Percentiles rank a stretch among this genome's conserved stretches.
Conservation (phyloP, 2,329 filamentous ascomycete species). For the Meredithiella fracta region DNA sequence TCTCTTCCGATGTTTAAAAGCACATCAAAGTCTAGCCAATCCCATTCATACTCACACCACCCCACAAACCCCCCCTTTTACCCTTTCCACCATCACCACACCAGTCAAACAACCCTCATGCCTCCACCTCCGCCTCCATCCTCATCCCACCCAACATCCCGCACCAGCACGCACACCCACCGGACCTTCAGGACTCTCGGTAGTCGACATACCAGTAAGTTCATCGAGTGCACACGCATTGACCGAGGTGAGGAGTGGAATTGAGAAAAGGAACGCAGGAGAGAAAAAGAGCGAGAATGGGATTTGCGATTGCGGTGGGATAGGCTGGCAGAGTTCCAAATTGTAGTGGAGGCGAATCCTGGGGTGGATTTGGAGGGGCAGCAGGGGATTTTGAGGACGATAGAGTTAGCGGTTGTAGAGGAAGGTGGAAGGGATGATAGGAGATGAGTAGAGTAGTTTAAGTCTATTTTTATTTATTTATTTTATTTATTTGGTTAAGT, state of each 20-base stretch:
- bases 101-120: not conserved
- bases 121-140: not conserved
- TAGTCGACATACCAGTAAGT: not conserved
- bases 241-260: not conserved
- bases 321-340: conserved; percentile 6
- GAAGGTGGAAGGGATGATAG: not conserved
- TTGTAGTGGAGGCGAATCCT: not conserved
- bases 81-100: not conserved
- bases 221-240: not conserved
- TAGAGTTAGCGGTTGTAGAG: conserved; percentile 8
- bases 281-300: not conserved
- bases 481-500: not conserved
- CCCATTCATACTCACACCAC: not conserved
- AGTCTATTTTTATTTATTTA: not conserved
- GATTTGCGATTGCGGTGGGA: conserved; percentile 8
- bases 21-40: not conserved
- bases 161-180: not conserved
- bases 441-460: not conserved
- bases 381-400: conserved; percentile 7
- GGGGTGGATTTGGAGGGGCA: not conserved
- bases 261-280: not conserved
- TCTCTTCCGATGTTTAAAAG: not conserved
- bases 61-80: not conserved
- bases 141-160: not conserved
- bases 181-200: not conserved